Base-by-base conservation (phyloP, 2,329 filamentous ascomycete species). In the Corynespora cassiicola region DNA sequence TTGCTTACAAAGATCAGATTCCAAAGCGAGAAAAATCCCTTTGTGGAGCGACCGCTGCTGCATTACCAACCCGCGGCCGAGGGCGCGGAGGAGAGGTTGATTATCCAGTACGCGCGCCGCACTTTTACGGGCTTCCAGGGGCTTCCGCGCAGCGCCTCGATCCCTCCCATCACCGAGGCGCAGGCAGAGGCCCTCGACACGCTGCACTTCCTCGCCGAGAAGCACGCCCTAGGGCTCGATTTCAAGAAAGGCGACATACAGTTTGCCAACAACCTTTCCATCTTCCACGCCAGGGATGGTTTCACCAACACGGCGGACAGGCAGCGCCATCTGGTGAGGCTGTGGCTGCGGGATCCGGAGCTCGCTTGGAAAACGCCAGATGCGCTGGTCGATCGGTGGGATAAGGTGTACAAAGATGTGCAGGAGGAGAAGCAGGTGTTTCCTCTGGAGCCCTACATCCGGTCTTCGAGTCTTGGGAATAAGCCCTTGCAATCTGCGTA, bases 341-440 rank as follows among this genome's bases (percentile, higher is more conserved):
- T 77, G 11, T 78, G 74, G 74, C 53, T 77, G 36, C 62, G 73
- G 9, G 73, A 78, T 40, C 66, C 69, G 3, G 73, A 76, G 39
- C 54, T 70, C 48, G 69, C 68, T 2, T 78, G 75, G 75, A 45
- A 65, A 8, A 75, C 66, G 1, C 75, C 74, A 0, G 52, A 52
- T 11, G 50, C 52, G 5, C 49, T 77, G 19, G 43, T 58, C 31
- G 61, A 59, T 4, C 66, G 75, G 7, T 85, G 80, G 78, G 69
- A 74, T 14, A 66, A 72, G 4, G 63, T 85, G 1, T 85, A 81
- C 47, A 68, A 72, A 1, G 75, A 70, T 3, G 72, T 83, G 3
- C 74, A 65, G 3, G 65, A 74, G 0, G 78, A 81, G 45, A 74
- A 70, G 8, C 70, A 78, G 22, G 74, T 81, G 0, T 79, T 84